phyloP scores from a whole-genome alignment of 164 flowering plant genomes.

The Vitis rotundifolia region DNA sequence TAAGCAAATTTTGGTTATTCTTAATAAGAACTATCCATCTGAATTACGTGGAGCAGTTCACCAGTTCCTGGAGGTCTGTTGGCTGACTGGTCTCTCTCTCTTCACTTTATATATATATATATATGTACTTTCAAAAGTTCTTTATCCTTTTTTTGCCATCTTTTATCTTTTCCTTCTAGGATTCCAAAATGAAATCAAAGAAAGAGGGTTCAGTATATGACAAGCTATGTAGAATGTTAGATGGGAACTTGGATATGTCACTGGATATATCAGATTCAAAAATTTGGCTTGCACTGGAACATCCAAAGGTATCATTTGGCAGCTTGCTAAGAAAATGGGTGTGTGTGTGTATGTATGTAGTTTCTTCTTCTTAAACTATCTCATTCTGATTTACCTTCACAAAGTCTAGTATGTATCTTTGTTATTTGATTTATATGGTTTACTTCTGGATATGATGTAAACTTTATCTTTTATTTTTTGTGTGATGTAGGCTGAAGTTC shows the following conservation, averaged over 20 bases:
- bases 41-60: constrained; percentile 61
- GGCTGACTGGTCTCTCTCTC: not conserved
- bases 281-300: constrained; percentile 75
- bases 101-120: constrained; percentile 1
- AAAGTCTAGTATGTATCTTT: not conserved
- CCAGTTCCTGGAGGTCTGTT: constrained; percentile 60
- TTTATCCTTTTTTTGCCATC: not conserved
- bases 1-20: constrained; percentile 51
- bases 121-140: not conserved
- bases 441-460: not conserved
- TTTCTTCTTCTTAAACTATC: too few species aligned
- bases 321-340: too few species aligned
- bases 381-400: not conserved
- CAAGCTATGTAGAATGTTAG: constrained; percentile 51
- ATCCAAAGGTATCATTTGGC: constrained; percentile 70
- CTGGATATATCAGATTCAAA: constrained; percentile 56
- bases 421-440: not conserved
- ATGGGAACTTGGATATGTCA: constrained; percentile 44
- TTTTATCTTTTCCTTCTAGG: constrained; percentile 31
- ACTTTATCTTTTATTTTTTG: not conserved
- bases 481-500: constrained; percentile 67
- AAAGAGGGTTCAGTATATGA: constrained; percentile 45
- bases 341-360: too few species aligned
- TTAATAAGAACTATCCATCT: constrained; percentile 61
- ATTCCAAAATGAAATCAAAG: constrained; percentile 39